Base-by-base conservation (phyloP, 1,284 basidiomycete genomes). In the Ustilago tritici region DNA sequence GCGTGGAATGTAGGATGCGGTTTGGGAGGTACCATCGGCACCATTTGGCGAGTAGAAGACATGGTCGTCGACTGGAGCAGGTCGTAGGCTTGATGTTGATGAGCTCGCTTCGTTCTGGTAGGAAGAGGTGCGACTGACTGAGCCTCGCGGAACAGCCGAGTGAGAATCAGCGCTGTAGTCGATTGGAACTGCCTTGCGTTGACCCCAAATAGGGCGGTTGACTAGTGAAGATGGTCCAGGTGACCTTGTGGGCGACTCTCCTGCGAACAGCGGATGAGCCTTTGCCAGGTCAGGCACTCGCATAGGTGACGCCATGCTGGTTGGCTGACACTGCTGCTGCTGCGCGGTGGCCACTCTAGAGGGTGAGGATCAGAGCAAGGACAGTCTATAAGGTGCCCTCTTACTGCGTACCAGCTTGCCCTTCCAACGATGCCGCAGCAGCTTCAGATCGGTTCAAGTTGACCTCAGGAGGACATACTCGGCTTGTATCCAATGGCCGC, bases 191-290 rank as follows among this genome's bases (percentile, higher is more conserved):
- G 64, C 69, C 38, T 76, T 76, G 23, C 74, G 62, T 49, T 77
- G 75, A 38, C 70, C 75, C 75, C 75, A 77, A n/a, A 77, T 65
- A 4, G 75, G 70, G 4, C 75, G 65, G 46, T 77, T 77, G 56
- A 77, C 75, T 17, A 77, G 66, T 17, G 75, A 76, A 6, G 74
- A 59, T 1, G 75, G 66, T 9, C 60, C 66, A 23, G 75, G 70
- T 32, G 70, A 72, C 56, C 70, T 70, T 14, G 75, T 70, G n/a
- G 70, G 70, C 31, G 70, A 72, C 23, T 77, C 75, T 60, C 67
- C 70, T 9, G 66, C 55, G 47, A 77, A 73, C 34, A 77, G 66
- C 12, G 75, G 75, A 65, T 77, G 75, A 3, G 75, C 60, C 31
- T 63, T 50, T 6, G 61, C 58, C 43, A 65, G 19, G 47, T 67